These are phyloP conservation scores for Olyra latifolia DNA, from an alignment of 176 grass and related monocot species.

Conservation along the genomic window DNA sequence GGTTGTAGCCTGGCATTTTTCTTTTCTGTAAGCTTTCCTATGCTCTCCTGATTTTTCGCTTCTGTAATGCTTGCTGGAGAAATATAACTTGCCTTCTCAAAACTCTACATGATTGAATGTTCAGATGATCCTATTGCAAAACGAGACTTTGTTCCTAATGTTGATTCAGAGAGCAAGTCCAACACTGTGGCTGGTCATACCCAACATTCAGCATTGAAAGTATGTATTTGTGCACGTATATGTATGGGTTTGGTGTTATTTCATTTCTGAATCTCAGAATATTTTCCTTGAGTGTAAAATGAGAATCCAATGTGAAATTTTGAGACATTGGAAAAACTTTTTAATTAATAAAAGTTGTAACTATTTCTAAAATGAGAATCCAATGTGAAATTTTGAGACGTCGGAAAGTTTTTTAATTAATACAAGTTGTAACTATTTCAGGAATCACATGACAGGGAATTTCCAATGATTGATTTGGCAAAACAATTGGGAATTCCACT, in stretches of 20 bases:
- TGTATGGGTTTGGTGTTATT: background rate
- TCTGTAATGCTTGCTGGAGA: background rate
- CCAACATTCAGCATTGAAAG: conserved; percentile 47
- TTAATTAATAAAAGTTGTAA: conserved; percentile 20
- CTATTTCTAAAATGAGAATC: conserved; percentile 15
- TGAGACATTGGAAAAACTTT: background rate
- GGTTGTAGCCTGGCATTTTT: background rate
- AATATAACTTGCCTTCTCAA: conserved; percentile 1
- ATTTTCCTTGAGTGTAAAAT: background rate
- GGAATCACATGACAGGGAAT: conserved; percentile 29
- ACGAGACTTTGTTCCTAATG: conserved; percentile 45
- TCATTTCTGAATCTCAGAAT: conserved; percentile 8
- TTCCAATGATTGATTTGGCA: conserved; percentile 60
- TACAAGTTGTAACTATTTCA: conserved; percentile 18
- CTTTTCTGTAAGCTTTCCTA: background rate
- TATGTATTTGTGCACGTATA: conserved; percentile 17
- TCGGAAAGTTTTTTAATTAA: background rate
- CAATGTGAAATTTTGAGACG: background rate
- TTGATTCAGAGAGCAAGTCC: conserved; percentile 54
- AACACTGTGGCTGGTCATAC: conserved; percentile 34
- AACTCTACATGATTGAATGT: conserved; percentile 22
- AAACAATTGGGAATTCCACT: conserved; percentile 73
- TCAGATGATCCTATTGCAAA: conserved; percentile 93
- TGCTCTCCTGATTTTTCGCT: background rate
- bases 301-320: background rate